Evolutionary conservation across 129 eudicot genomes (phyloP).

Genomic region (Gnaphalium uliginosum): DNA sequence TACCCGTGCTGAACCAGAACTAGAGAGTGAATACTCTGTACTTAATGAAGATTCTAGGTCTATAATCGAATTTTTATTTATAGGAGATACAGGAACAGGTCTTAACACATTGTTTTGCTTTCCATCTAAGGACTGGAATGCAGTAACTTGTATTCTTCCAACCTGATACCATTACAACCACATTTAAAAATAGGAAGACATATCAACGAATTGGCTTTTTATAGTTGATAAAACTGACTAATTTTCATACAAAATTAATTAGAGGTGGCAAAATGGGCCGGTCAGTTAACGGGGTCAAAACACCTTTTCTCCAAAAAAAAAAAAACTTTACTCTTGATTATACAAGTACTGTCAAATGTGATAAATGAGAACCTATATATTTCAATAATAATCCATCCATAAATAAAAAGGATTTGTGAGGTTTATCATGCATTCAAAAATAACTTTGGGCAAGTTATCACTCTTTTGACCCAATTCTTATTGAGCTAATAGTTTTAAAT

Average conservation of each 20-base stretch:
- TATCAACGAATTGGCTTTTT: neutral
- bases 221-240: slow-evolving; percentile 10
- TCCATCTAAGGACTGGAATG: slow-evolving; percentile 95
- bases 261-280: neutral
- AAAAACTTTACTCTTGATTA: neutral
- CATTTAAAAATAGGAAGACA: neutral
- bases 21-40: slow-evolving; percentile 52
- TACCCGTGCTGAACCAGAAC: slow-evolving; percentile 48
- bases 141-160: slow-evolving; percentile 97
- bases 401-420: neutral
- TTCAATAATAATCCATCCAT: neutral
- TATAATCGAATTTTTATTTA: slow-evolving; percentile 47
- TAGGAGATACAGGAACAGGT: slow-evolving; percentile 60
- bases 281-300: neutral
- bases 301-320: neutral
- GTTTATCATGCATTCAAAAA: no score
- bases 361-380: neutral
- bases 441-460: neutral
- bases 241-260: neutral
- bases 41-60: slow-evolving; percentile 71
- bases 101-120: slow-evolving; percentile 54
- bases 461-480: neutral
- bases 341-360: neutral
- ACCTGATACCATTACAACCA: slow-evolving; percentile 47
- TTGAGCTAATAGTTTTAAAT: neutral